Evolutionary conservation across 2,329 filamentous ascomycete species (phyloP).

Genomic region (Fusarium sp.): DNA sequence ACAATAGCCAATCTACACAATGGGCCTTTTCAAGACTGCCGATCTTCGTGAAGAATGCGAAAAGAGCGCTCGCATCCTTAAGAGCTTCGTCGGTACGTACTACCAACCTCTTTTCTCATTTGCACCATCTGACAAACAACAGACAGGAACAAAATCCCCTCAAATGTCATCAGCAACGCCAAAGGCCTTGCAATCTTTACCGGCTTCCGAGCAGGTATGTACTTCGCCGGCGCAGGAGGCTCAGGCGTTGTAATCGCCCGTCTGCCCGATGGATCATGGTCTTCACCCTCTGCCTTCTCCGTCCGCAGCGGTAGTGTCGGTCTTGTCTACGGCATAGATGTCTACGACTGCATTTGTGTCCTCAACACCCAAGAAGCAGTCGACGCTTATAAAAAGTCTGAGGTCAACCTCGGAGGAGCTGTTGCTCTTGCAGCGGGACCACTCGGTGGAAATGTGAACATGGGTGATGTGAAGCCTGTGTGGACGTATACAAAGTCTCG

Average conservation of each 20-base stretch:
- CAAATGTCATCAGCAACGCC: background rate
- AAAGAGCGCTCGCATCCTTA: constrained; percentile 9
- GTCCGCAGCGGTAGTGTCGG: constrained; percentile 20
- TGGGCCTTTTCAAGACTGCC: constrained; percentile 6
- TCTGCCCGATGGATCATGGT: background rate
- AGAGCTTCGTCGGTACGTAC: background rate
- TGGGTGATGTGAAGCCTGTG: constrained; percentile 4
- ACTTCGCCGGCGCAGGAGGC: constrained; percentile 9
- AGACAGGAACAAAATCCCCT: constrained; percentile 6
- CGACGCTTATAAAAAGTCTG: background rate
- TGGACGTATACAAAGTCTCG: constrained; percentile 14
- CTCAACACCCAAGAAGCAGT: constrained; percentile 14
- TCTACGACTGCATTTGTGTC: constrained; percentile 9
- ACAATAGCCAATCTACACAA: background rate
- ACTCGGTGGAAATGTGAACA: background rate
- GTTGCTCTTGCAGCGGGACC: constrained; percentile 12
- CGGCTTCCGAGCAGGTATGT: constrained; percentile 21
- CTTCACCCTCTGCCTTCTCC: background rate
- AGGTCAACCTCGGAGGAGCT: constrained; percentile 11
- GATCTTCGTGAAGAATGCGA: constrained; percentile 6
- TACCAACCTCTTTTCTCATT: rapidly evolving
- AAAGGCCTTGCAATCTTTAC: constrained; percentile 15
- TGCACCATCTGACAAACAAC: background rate
- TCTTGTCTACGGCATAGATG: constrained; percentile 12
- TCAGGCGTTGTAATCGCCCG: constrained; percentile 9